Base-by-base conservation (phyloP, 2,329 filamentous ascomycete genomes). In the Beauveria bassiana region DNA sequence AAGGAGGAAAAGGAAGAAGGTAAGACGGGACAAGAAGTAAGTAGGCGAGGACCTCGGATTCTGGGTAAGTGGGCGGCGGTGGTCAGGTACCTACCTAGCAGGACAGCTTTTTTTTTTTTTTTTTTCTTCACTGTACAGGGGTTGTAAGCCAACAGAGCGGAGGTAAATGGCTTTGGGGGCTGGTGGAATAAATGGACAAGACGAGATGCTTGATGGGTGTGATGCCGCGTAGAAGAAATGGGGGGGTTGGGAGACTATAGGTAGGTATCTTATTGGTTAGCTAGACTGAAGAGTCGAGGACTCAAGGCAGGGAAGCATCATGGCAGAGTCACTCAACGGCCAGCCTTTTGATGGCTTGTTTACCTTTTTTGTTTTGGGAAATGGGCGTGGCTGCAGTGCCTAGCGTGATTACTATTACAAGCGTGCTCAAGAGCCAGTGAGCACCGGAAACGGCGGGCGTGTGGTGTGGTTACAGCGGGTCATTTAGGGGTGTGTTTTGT, bases 291-390 rank as follows among this genome's bases (percentile, higher is more conserved):
- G 34, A 38, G 16, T 38, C 34, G 34, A 38, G 34, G 34, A 38
- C 34, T 38, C 34, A 10, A 16, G 34, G 12, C 34, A 38, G 14
- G 16, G 34, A 38, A 38, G 34, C 12, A 38, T 38, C 34, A 38
- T 14, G 34, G 5, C 34, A 14, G 34, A 16, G 6, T 38, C 34
- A 16, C 34, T 38, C 34, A 38, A 38, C 34, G 34, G 34, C 34
- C 34, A 38, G 34, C 14, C 34, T 16, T 38, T 8, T 16, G 22
- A 28, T 3, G 28, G 14, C 42, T 61, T 61, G 59, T 61, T 61
- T 61, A 61, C 31, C 34, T 61, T 56, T 40, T 40, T 61, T 43
- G 59, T 61, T 61, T 61, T 61, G 16, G 59, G 59, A 51, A 61
- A 56, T 61, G 51, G 59, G 59, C 51, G 56, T 59, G 56, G 22